A percentile compares a stretch with the other conserved stretches of the same genome.
These are phyloP conservation scores for Pholiota molesta DNA, from an alignment of 768 basidiomycete genomes.

Conservation along the genomic window DNA sequence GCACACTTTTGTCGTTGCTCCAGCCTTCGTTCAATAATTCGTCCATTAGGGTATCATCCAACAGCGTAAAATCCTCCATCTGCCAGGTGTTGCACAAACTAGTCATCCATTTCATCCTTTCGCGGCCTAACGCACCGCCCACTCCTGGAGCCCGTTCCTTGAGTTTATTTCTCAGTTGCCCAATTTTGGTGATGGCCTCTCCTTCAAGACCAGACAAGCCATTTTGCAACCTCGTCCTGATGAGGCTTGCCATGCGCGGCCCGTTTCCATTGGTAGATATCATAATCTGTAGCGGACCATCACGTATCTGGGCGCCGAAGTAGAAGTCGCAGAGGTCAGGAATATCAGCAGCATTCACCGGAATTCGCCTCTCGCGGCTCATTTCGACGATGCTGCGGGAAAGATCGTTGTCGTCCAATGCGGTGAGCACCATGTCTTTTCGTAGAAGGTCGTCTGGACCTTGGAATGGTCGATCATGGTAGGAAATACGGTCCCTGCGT, in stretches of 20 bases:
- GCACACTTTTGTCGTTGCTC: conserved; percentile 53
- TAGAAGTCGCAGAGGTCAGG: conserved; percentile 97
- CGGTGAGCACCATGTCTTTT: conserved; percentile 88
- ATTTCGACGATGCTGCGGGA: conserved; percentile 74
- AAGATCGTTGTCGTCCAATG: conserved; percentile 80
- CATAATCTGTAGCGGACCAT: conserved; percentile 93
- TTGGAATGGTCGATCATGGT: conserved; percentile 70
- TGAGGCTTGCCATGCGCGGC: conserved; percentile 86
- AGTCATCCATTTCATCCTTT: conserved; percentile 93
- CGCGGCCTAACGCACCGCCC: conserved; percentile 74
- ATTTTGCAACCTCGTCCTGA: conserved; percentile 68
- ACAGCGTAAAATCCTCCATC: conserved; percentile 73
- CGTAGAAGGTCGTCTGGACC: conserved; percentile 67
- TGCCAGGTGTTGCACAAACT: conserved; percentile 84
- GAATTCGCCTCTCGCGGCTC: conserved; percentile 70
- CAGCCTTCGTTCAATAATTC: conserved; percentile 83
- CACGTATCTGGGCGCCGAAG: conserved; percentile 92
- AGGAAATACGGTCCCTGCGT: conserved; percentile 58
- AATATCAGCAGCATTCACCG: conserved; percentile 96
- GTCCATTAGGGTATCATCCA: conserved; percentile 69
- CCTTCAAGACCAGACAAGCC: conserved; percentile 76
- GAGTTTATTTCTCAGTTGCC: conserved; percentile 69
- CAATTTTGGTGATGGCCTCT: conserved; percentile 78
- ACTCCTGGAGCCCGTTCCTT: conserved; percentile 83
- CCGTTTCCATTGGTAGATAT: conserved; percentile 94